Percentiles rank a stretch among this genome's conserved stretches.
phyloP scores from a whole-genome alignment of 306 rosid genomes.

The Corylus avellana region DNA sequence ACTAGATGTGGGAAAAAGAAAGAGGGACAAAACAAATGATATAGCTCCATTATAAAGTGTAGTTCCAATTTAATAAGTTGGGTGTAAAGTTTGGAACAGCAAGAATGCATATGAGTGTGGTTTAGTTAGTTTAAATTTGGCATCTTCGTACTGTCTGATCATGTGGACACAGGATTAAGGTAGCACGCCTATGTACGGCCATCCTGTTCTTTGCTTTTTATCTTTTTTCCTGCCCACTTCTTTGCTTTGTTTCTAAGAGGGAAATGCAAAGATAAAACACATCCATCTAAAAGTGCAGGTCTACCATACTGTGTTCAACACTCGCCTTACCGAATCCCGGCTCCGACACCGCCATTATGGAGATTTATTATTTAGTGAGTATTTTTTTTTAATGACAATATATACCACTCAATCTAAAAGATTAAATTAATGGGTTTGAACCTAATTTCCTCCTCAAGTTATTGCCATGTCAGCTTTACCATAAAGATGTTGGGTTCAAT shows the following conservation, averaged over 20 bases:
- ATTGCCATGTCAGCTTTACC: no score
- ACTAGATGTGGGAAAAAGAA: not conserved
- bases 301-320: no score
- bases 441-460: no score
- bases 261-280: not conserved
- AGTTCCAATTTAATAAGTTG: slow-evolving; percentile 5
- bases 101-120: slow-evolving; percentile 48
- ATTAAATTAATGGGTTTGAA: no score
- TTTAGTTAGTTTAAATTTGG: slow-evolving; percentile 49
- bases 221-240: not conserved
- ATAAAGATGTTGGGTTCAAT: no score
- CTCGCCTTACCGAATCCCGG: no score
- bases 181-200: slow-evolving; percentile 9
- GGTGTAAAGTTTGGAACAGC: slow-evolving; percentile 2
- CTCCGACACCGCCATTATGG: no score
- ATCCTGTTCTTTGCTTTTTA: not conserved
- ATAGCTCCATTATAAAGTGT: not conserved
- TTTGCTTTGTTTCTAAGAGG: not conserved
- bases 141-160: slow-evolving; percentile 50
- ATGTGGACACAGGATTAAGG: not conserved
- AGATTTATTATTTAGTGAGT: no score
- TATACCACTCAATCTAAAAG: no score
- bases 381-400: no score
- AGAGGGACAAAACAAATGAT: not conserved
- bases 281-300: not conserved